Conservation (phyloP, 441 rosid genomes). For the Aquilaria agallochum region DNA sequence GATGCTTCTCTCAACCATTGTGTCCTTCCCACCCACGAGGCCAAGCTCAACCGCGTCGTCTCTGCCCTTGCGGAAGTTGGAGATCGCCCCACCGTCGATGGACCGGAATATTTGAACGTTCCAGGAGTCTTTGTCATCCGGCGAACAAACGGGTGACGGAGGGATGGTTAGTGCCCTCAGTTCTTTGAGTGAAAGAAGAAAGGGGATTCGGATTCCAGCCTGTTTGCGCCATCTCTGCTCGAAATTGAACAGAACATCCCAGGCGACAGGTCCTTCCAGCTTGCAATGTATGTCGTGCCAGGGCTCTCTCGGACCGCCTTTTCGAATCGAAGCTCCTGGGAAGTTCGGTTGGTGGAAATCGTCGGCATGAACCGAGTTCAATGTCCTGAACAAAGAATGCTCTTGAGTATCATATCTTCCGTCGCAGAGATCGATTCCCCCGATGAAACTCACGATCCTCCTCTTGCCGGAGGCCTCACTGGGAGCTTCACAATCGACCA, state of each 20-base stretch:
- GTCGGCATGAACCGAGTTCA: slow-evolving; percentile 27
- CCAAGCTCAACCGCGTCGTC: slow-evolving; percentile 29
- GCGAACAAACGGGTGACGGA: slow-evolving; percentile 1
- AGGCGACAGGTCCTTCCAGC: slow-evolving; percentile 63
- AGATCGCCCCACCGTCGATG: slow-evolving; percentile 43
- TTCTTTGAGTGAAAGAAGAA: slow-evolving; percentile 11
- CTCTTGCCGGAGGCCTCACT: slow-evolving; percentile 23
- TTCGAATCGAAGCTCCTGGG: slow-evolving; percentile 39
- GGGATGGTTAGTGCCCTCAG: slow-evolving; percentile 9
- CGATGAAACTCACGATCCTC: slow-evolving; percentile 52
- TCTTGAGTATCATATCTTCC: slow-evolving; percentile 52
- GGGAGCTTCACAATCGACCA: slow-evolving; percentile 35
- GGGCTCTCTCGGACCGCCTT: slow-evolving; percentile 70
- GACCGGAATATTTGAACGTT: slow-evolving; percentile 65
- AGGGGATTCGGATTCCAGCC: slow-evolving; percentile 12
- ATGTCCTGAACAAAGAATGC: slow-evolving; percentile 47
- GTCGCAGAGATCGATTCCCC: slow-evolving; percentile 66
- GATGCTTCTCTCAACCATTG: slow-evolving; percentile 46
- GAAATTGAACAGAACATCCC: slow-evolving; percentile 60
- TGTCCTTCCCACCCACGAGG: slow-evolving; percentile 35
- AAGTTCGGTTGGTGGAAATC: slow-evolving; percentile 72
- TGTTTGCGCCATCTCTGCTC: slow-evolving; percentile 69
- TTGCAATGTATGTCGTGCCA: slow-evolving; percentile 73
- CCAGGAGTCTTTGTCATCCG: slow-evolving; percentile 36
- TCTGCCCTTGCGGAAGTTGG: slow-evolving; percentile 27